Percentiles rank a stretch among this genome's conserved stretches.
These are phyloP conservation scores for Chaetomium strumarium DNA, from an alignment of 2,329 filamentous ascomycete genomes.

Conservation along the genomic window DNA sequence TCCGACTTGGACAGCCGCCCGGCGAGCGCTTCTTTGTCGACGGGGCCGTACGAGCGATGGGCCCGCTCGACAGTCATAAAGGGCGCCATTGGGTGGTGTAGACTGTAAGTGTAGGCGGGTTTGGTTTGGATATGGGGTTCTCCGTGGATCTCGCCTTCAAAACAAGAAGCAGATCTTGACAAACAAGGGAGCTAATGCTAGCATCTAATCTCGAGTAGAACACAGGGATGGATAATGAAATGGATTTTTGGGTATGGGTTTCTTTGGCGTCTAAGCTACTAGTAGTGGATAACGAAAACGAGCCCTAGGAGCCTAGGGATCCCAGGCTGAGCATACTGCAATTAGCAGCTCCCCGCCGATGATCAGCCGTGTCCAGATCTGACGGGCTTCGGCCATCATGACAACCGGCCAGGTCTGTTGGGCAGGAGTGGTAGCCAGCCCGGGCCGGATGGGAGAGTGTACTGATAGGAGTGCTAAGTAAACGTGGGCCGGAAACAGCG, in stretches of 20 bases:
- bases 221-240: too few relatives aligned
- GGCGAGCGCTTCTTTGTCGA: conserved; percentile 5
- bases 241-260: not conserved
- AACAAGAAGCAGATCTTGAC: too few relatives aligned
- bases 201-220: too few relatives aligned
- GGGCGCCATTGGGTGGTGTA: conserved; percentile 12
- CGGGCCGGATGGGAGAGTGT: not conserved
- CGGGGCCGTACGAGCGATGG: conserved; percentile 11
- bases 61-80: conserved; percentile 13
- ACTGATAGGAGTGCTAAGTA: not conserved
- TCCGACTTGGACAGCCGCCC: conserved; percentile 1
- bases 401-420: not conserved
- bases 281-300: not conserved
- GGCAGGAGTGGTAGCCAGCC: not conserved
- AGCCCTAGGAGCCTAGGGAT: conserved; percentile 2
- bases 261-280: not conserved
- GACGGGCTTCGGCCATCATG: not conserved
- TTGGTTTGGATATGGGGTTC: too few relatives aligned
- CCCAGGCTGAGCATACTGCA: conserved; percentile 4
- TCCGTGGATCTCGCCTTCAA: too few relatives aligned
- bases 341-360: not conserved
- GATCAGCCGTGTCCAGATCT: not conserved
- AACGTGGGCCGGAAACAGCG: not conserved
- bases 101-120: too few relatives aligned
- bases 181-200: too few relatives aligned